These are phyloP conservation scores for Aspergillus hortae DNA, from an alignment of 2,329 filamentous ascomycete genomes.

Conservation along the genomic window DNA sequence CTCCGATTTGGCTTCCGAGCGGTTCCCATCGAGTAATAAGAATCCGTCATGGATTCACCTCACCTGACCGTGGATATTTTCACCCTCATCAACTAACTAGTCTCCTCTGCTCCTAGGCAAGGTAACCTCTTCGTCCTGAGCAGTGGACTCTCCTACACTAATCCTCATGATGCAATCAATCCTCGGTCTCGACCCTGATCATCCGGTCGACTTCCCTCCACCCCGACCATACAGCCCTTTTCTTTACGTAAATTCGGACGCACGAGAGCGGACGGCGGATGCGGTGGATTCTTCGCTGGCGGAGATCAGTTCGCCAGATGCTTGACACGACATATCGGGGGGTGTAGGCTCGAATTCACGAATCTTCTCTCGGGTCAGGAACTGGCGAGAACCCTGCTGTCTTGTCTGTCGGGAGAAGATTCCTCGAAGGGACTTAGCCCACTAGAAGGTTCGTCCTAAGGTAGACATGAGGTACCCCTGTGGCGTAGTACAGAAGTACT, in stretches of 20 bases:
- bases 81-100: no score
- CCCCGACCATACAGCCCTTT: slow-evolving; percentile 20
- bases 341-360: no score
- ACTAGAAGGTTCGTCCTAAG: no score
- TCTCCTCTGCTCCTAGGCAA: no score
- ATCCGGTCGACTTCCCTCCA: not conserved
- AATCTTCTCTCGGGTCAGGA: no score
- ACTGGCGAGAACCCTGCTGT: no score
- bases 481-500: no score
- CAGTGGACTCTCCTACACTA: not conserved
- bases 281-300: not conserved
- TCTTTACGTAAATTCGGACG: slow-evolving; percentile 42
- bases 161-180: not conserved
- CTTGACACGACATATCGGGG: no score
- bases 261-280: slow-evolving; percentile 1
- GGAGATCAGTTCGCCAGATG: no score
- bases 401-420: no score
- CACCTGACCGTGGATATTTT: not conserved
- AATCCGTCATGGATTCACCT: slow-evolving; percentile 14
- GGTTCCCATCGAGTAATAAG: slow-evolving; percentile 17
- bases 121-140: not conserved
- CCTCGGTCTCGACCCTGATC: slow-evolving; percentile 4
- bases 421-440: no score
- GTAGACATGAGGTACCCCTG: no score
- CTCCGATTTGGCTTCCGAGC: slow-evolving; percentile 14